Percentiles rank a stretch among this genome's conserved stretches.
phyloP scores from a whole-genome alignment of 495 filamentous ascomycete species.

The Neurospora tetrasperma region DNA sequence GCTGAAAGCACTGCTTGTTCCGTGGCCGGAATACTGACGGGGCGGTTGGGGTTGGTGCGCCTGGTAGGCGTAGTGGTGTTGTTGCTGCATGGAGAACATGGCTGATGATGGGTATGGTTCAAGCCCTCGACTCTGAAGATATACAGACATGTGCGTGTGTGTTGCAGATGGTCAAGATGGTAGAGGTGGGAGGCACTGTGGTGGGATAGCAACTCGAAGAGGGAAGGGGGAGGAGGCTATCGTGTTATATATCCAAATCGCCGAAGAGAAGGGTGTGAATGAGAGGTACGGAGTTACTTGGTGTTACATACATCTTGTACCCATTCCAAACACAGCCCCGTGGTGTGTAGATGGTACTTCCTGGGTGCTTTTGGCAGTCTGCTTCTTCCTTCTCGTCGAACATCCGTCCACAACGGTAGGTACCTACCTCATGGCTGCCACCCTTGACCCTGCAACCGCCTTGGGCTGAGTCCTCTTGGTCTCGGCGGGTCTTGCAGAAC shows the following conservation, averaged over 20 bases:
- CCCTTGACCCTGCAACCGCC: not conserved
- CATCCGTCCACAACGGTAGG: not conserved
- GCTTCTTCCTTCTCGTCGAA: not conserved
- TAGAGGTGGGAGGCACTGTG: not conserved
- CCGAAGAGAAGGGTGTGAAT: not conserved
- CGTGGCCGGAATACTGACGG: conserved; percentile 55
- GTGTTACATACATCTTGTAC: not conserved
- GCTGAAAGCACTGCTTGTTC: conserved; percentile 93
- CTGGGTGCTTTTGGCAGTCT: not conserved
- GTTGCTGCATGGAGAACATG: conserved; percentile 39
- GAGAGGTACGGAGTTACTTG: not conserved
- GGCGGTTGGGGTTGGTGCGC: conserved; percentile 24
- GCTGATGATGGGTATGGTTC: conserved; percentile 4
- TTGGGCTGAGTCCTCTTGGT: not conserved
- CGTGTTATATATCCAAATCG: not conserved
- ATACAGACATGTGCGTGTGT: not conserved
- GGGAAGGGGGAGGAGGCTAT: not conserved
- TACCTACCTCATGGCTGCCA: not conserved
- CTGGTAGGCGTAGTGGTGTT: conserved; percentile 34
- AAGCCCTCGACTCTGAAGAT: not conserved
- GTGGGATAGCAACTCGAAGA: not conserved
- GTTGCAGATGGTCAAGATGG: not conserved
- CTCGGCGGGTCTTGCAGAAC: not conserved
- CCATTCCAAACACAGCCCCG: not conserved
- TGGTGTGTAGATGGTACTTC: not conserved